phyloP scores from a whole-genome alignment of 1,139 yeast species.

The Wickerhamomyces sp. region DNA sequence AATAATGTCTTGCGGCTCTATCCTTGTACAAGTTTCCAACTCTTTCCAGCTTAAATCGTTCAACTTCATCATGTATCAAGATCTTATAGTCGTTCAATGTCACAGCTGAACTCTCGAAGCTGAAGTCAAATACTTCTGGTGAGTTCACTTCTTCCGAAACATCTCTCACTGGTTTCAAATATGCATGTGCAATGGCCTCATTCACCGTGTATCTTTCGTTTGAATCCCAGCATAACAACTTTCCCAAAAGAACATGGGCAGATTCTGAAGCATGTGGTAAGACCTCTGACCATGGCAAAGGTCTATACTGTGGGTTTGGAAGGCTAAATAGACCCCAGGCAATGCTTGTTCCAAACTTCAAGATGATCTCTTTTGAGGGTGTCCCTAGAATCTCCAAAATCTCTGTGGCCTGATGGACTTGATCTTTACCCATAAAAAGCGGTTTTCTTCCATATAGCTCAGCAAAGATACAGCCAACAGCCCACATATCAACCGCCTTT shows the following conservation, averaged over 20 bases:
- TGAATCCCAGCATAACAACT: conserved; percentile 60
- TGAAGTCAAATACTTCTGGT: conserved; percentile 47
- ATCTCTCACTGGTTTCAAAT: conserved; percentile 44
- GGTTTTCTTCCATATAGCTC: conserved; percentile 72
- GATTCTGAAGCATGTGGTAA: conserved; percentile 54
- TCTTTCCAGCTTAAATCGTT: conserved; percentile 28
- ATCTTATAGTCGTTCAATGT: conserved; percentile 37
- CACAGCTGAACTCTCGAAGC: conserved; percentile 43
- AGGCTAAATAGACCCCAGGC: conserved; percentile 38
- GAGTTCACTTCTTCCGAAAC: conserved; percentile 45
- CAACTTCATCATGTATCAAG: conserved; percentile 43
- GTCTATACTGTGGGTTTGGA: conserved; percentile 34
- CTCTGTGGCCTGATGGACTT: conserved; percentile 56
- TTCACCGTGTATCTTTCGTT: conserved; percentile 40
- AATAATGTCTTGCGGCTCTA: not conserved
- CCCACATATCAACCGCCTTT: conserved; percentile 73
- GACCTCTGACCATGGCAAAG: conserved; percentile 41
- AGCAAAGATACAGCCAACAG: conserved; percentile 74
- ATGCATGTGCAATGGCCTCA: conserved; percentile 48
- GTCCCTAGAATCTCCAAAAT: conserved; percentile 61
- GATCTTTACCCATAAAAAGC: conserved; percentile 65
- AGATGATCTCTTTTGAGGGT: conserved; percentile 41
- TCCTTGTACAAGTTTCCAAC: conserved; percentile 8
- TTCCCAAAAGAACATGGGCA: conserved; percentile 44
- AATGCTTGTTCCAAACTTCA: conserved; percentile 28